Evolutionary conservation across 2,329 filamentous ascomycete genomes (phyloP), one percentile per base, ranked within the genome.

Genomic region (Tolypocladium sp.): DNA sequence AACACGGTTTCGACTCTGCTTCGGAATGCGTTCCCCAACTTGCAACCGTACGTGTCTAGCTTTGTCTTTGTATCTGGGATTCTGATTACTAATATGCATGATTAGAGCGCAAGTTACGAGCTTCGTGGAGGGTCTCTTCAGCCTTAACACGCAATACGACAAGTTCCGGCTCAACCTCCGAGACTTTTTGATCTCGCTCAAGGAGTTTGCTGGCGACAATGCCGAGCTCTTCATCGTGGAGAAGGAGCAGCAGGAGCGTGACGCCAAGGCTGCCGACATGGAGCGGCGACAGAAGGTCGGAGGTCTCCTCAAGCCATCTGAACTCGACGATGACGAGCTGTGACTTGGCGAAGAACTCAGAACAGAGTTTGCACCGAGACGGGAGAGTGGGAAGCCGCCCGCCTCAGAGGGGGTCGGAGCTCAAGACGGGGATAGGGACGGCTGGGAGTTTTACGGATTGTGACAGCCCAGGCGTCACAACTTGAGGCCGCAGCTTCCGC

Each of bases 161-260:
- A 92, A 92, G 73, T 99, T 99, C 87, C 96, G 96, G 73, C 85
- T 96, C 58, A 92, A 95, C 69, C 80, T 99, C 57, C 91, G 94
- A 65, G 94, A 99, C 76, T 99, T 99, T 84, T 79, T 99, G 66
- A 96, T 99, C 68, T 95, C 92, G 27, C 81, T 99, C 66, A 96
- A 97, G 77, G 95, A 99, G 75, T 99, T 97, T 63, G 87, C 91
- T 1, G 94, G 91, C 57, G 94, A 99, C 75, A 97, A 97, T 68
- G 86, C 93, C 1, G 94, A 99, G 70, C 82, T 99, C 12, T 99
- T 89, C 74, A 86, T 90, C 4, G 92, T 96, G 60, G 94, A 99
- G 74, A 92, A 96, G 74, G 94, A 99, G 75, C 89, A 95, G 73
- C 91, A 92, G 63, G 88, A 93, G 62, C 86, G 86, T 64, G 90